Evolutionary conservation across 2,329 filamentous ascomycete genomes (phyloP).

Genomic region (Bertia moriformis): DNA sequence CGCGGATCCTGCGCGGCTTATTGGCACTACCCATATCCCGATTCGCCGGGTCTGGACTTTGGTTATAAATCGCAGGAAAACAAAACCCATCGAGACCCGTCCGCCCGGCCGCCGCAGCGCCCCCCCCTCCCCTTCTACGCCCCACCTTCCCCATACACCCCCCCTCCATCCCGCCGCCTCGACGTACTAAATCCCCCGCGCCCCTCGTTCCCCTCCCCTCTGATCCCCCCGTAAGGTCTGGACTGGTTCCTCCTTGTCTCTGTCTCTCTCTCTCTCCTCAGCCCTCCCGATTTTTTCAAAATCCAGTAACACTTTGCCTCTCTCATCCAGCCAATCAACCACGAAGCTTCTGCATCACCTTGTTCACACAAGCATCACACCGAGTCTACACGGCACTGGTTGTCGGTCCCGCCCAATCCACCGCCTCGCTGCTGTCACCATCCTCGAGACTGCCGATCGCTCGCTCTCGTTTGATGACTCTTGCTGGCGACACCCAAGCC

Average conservation of each 20-base stretch:
- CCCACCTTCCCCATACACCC: too few relatives aligned
- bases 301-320: neutral
- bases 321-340: neutral
- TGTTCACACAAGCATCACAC: neutral
- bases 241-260: neutral
- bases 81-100: too few relatives aligned
- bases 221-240: neutral
- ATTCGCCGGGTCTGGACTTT: too few relatives aligned
- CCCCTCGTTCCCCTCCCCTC: too few relatives aligned
- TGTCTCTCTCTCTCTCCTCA: neutral
- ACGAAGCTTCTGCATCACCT: neutral
- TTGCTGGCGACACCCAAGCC: neutral
- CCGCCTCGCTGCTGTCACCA: neutral
- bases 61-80: too few relatives aligned
- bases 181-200: neutral
- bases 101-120: too few relatives aligned
- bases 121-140: too few relatives aligned
- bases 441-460: too few relatives aligned
- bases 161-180: too few relatives aligned
- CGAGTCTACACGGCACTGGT: neutral
- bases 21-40: too few relatives aligned
- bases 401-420: neutral
- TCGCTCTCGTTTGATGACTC: neutral
- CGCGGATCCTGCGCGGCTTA: too few relatives aligned
- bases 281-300: neutral